Percentiles rank a stretch among this genome's conserved stretches.
These are phyloP conservation scores for Albatrellus ellisii DNA, from an alignment of 768 basidiomycete genomes.

Conservation along the genomic window DNA sequence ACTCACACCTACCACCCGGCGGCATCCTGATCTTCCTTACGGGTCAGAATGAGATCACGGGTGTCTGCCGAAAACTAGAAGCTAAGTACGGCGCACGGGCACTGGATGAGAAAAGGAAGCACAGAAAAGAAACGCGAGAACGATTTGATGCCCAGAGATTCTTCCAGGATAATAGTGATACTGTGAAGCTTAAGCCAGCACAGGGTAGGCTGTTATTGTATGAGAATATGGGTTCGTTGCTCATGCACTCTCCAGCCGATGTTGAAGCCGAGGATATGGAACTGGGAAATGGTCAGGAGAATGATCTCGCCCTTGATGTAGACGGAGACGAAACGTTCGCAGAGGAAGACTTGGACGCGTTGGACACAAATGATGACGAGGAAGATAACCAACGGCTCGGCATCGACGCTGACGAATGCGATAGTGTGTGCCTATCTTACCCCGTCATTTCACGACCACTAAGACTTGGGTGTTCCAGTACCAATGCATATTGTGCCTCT, in stretches of 20 bases:
- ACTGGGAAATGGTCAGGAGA: slow-evolving; percentile 33
- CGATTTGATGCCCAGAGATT: slow-evolving; percentile 5
- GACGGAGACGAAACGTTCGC: slow-evolving; percentile 38
- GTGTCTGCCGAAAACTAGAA: slow-evolving; percentile 73
- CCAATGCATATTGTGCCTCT: slow-evolving; percentile 93
- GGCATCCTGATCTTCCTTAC: slow-evolving; percentile 92
- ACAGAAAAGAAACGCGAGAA: slow-evolving; percentile 14
- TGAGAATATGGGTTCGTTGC: slow-evolving; percentile 1
- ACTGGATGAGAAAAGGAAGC: slow-evolving; percentile 37
- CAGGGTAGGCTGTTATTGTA: slow-evolving; percentile 28
- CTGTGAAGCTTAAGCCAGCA: slow-evolving; percentile 23
- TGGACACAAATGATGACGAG: slow-evolving; percentile 64
- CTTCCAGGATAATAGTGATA: slow-evolving; percentile 4
- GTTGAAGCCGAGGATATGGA: slow-evolving; percentile 77
- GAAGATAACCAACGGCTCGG: slow-evolving; percentile 41
- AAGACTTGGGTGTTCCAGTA: slow-evolving; percentile 27
- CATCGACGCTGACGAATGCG: slow-evolving; percentile 49
- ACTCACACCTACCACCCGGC: slow-evolving; percentile 81
- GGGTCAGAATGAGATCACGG: slow-evolving; percentile 89
- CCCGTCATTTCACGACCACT: slow-evolving; percentile 3
- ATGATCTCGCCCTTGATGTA: slow-evolving; percentile 55
- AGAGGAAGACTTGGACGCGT: slow-evolving; percentile 59
- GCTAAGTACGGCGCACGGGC: slow-evolving; percentile 60
- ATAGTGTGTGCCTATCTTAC: slow-evolving; percentile 30
- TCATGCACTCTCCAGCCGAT: slow-evolving; percentile 33